Percentiles rank a stretch among this genome's conserved stretches.
Evolutionary conservation across 2,329 filamentous ascomycete genomes (phyloP).

Genomic region (Sclerotiophoma versabilis): DNA sequence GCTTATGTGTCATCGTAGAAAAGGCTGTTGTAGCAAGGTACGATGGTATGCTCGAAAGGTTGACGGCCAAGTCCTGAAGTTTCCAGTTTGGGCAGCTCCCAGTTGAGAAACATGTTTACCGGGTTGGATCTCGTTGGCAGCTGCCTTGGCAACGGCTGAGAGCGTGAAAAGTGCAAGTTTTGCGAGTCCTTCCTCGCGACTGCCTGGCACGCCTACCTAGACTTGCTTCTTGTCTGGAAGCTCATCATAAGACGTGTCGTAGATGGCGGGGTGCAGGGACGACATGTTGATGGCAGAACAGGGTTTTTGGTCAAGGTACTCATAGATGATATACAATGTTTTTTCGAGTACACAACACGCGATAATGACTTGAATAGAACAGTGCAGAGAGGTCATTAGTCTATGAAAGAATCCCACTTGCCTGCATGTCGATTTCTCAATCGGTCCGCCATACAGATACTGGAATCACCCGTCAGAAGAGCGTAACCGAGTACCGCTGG

Average conservation of each 20-base stretch:
- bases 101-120: conserved; percentile 60
- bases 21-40: conserved; percentile 51
- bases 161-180: conserved; percentile 61
- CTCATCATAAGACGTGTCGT: conserved; percentile 49
- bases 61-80: conserved; percentile 59
- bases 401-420: background rate
- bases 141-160: conserved; percentile 57
- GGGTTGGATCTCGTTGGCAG: conserved; percentile 57
- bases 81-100: conserved; percentile 63
- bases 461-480: too few species aligned
- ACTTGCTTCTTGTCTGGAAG: conserved; percentile 59
- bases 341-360: too few species aligned
- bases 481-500: too few species aligned
- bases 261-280: conserved; percentile 10
- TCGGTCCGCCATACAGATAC: background rate
- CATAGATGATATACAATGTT: background rate
- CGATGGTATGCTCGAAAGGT: conserved; percentile 57
- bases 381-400: background rate
- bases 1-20: conserved; percentile 28
- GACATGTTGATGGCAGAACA: background rate
- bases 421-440: background rate
- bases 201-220: conserved; percentile 57
- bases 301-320: background rate
- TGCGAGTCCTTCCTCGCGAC: conserved; percentile 59
- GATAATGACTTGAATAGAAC: background rate